phyloP scores from a whole-genome alignment of 2,329 filamentous ascomycete genomes.

The Teratosphaeria pseudoeucalypti region DNA sequence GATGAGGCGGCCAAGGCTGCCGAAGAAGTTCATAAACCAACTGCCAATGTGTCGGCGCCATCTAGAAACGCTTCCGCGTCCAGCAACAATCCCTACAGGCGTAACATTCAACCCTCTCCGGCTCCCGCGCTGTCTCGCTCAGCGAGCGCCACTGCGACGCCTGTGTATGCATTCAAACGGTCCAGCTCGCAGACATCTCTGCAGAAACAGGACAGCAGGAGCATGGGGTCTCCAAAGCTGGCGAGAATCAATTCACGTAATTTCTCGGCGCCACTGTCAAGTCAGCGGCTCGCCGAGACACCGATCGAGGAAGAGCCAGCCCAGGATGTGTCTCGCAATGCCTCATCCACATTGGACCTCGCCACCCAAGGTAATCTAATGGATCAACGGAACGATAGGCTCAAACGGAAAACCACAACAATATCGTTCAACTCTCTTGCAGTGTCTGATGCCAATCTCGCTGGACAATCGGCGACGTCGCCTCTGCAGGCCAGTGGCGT shows the following conservation, averaged over 20 bases:
- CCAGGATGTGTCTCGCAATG: constrained; percentile 2
- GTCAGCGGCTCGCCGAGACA: constrained; percentile 27
- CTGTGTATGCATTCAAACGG: constrained; percentile 11
- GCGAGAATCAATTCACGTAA: constrained; percentile 17
- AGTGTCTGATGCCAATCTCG: constrained; percentile 18
- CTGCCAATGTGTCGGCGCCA: background rate
- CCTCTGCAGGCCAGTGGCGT: constrained; percentile 1
- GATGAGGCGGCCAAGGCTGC: constrained; percentile 10
- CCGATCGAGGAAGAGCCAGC: constrained; percentile 20
- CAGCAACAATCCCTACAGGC: background rate
- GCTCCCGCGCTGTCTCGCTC: background rate
- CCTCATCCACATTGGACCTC: constrained; percentile 16
- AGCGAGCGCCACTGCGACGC: constrained; percentile 3
- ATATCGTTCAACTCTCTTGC: constrained; percentile 28
- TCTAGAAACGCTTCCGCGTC: constrained; percentile 12
- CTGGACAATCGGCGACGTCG: constrained; percentile 8
- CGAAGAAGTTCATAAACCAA: constrained; percentile 2
- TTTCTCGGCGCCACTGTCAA: constrained; percentile 23
- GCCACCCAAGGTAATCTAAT: constrained; percentile 38
- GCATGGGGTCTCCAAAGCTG: constrained; percentile 1
- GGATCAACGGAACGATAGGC: constrained; percentile 43
- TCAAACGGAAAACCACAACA: constrained; percentile 32
- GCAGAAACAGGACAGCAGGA: constrained; percentile 5
- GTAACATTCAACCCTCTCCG: background rate
- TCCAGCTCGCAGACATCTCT: constrained; percentile 2